Evolutionary conservation across 352 stramenopile species (phyloP).

Genomic region (Globisporangium sylvaticum): DNA sequence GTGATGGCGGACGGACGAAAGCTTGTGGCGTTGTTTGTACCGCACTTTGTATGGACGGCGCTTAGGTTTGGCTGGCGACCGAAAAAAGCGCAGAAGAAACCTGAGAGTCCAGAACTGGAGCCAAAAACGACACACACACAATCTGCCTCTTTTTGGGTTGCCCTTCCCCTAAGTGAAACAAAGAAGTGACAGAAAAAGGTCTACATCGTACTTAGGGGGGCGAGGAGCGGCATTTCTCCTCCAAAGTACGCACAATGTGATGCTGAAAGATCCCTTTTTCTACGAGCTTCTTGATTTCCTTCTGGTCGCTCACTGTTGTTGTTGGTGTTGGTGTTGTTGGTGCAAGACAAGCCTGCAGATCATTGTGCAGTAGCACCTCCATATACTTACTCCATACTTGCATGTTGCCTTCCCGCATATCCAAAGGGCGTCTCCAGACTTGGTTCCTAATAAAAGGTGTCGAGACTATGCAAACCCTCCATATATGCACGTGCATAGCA

Average conservation of each 20-base stretch:
- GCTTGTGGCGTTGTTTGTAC: neutral
- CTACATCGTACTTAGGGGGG: neutral
- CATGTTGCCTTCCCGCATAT: no score
- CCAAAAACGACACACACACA: neutral
- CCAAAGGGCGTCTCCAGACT: no score
- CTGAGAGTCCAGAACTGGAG: neutral
- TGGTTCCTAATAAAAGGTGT: no score
- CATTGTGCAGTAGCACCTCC: no score
- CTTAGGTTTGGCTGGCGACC: neutral
- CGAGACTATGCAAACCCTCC: no score
- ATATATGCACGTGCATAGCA: no score
- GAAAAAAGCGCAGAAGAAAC: neutral
- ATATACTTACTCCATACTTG: no score
- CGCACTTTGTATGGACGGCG: neutral
- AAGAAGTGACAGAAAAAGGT: neutral
- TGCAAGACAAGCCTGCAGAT: no score
- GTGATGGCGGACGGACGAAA: neutral
- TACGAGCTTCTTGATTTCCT: neutral
- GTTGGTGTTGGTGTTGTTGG: no score
- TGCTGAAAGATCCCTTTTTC: neutral
- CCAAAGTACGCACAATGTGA: neutral
- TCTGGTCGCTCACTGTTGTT: neutral
- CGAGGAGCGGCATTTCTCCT: neutral
- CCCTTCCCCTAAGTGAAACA: neutral
- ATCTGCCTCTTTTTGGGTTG: neutral